Evolutionary conservation across 2,329 filamentous ascomycete genomes (phyloP).

Genomic region (Madurella mycetomatis): DNA sequence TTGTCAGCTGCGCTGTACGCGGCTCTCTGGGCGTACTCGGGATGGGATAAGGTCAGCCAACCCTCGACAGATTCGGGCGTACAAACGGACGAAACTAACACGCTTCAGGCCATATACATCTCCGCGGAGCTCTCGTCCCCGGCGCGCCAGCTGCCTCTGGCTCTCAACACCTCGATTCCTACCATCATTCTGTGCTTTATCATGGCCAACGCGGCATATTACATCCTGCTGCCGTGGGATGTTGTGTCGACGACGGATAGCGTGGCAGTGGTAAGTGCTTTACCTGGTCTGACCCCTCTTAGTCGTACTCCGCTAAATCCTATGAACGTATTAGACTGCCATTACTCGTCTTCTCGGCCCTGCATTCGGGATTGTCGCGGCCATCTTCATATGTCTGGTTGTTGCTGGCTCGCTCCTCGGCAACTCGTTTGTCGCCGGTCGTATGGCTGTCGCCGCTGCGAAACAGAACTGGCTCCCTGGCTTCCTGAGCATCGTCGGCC

Average conservation of each 20-base stretch:
- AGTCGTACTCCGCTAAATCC: constrained; percentile 5
- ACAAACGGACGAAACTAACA: neutral
- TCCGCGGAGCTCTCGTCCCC: constrained; percentile 49
- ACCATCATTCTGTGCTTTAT: constrained; percentile 58
- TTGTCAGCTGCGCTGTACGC: constrained; percentile 58
- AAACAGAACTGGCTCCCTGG: constrained; percentile 48
- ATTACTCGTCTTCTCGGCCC: constrained; percentile 52
- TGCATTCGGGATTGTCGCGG: constrained; percentile 49
- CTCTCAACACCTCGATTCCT: constrained; percentile 57
- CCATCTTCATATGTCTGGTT: constrained; percentile 54
- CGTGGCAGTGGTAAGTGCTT: constrained; percentile 58
- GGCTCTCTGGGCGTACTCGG: constrained; percentile 60
- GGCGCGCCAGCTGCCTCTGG: constrained; percentile 52
- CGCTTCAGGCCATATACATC: constrained; percentile 48
- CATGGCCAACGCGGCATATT: constrained; percentile 57
- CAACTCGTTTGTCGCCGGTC: constrained; percentile 58
- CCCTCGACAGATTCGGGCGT: constrained; percentile 15
- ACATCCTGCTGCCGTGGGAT: constrained; percentile 57
- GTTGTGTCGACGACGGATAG: constrained; percentile 56
- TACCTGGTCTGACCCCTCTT: neutral
- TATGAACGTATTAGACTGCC: constrained; percentile 40
- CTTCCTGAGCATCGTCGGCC: constrained; percentile 42
- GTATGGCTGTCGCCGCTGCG: constrained; percentile 57
- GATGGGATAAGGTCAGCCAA: constrained; percentile 58
- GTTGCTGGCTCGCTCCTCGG: constrained; percentile 59